Base-by-base conservation (phyloP, 192 early-diverging fungal species). In the Cetraspora pellucida region DNA sequence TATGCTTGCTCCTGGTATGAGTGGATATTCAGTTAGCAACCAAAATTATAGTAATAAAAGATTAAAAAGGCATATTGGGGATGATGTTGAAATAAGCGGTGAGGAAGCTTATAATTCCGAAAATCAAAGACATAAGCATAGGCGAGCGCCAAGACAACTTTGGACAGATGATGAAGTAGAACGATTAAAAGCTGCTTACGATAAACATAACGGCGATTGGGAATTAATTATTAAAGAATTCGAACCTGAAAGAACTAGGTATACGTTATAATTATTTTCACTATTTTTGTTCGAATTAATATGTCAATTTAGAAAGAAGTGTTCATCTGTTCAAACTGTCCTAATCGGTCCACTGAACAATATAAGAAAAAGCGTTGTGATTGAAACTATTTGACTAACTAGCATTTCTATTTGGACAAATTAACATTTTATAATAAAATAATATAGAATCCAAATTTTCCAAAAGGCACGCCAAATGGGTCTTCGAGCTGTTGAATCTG, bases 131-230 rank as follows among this genome's bases (percentile, higher is more conserved):
- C 47, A 25, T 28, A 74, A 60, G 46, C 52, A 74, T 60, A 74
- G 72, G 25, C 43, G 72, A 60, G 72, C 72, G 11, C 72, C 72
- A 74, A 31, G 72, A 74, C 72, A 74, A 57, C 72, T 74, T 74
- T 74, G 72, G 72, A 45, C 72, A 25, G 72, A 74, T 6, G 72
- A 74, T 21, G 72, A 74, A 60, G 72, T 74, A 31, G 72, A 57
- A 60, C 49, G 54, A 21, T 74, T 74, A 57, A 74, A 60, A 16
- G 44, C 30, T 21, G 72, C 72, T 23, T 57, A 74, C 25, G 72
- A 74, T 47, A 74, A 59, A 74, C 37, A 74, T 23, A 74, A 37
- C 16, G 72, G 72, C 5, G 72, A 74, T 74, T 74, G 72, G 72
- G 72, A 74, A 60, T 46, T 59, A 25, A 57, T 74, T 27, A 74